Evolutionary conservation across 148 eudicot species (phyloP), one percentile per base, ranked within the genome.

Genomic region (Chenopodium berlandieri): DNA sequence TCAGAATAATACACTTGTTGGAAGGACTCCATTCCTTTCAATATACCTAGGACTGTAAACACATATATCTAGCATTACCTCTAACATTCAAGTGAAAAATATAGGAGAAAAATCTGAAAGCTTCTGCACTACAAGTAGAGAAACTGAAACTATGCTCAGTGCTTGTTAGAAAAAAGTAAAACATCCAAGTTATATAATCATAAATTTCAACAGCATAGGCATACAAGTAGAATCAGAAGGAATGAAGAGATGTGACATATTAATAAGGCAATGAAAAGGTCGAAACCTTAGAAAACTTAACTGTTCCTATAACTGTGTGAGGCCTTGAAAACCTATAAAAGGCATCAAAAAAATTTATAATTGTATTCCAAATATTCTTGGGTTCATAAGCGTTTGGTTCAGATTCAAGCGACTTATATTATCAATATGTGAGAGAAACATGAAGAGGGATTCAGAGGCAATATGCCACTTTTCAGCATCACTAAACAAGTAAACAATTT

Each of bases 281-380:
- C 25, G 14, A 34, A 47, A 67, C 25, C 47, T 8, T 5, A 40
- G 27, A 73, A 54, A 84, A 88, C 88, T 89, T 89, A 89, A 95
- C 99, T 79, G 99, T 95, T 86, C 99, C 99, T 78, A 94, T 94
- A 64, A 95, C 89, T 2, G 99, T 95, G 80, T 95, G 99, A 77
- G 99, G 99, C 76, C 99, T 85, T 10, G 99, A 95, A 88, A 95
- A 95, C 75, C 93, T 89, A 87, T 93, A 92, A 81, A 95, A 95
- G 83, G 99, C 99, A 88, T 95, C 86, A 17, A 85, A 79, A 44
- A 84, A 86, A 72, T 78, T 81, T 62, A 76, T 86, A 22, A 88
- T 25, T 73, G 93, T 83, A 81, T 70, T 71, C 94, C 83, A 78
- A 75, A 80, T 85, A 73, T 84, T 87, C 77, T 85, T 86, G 69